Conservation (phyloP, 306 rosid species). For the Prunus mira region DNA sequence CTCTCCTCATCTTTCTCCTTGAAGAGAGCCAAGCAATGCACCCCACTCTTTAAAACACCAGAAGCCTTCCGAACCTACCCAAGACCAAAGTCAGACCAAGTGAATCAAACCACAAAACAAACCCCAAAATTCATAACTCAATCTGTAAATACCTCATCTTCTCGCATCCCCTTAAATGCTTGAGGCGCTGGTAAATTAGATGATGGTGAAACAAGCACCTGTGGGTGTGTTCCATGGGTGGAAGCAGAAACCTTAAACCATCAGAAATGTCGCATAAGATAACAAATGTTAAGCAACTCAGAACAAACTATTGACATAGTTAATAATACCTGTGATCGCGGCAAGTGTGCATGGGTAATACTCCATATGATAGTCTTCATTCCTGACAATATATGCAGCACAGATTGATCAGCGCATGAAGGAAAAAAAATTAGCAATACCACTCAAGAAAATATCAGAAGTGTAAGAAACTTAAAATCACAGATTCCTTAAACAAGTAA, state of each 20-base stretch:
- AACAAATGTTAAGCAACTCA: conserved; percentile 22
- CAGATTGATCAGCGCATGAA: background rate
- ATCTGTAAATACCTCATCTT: conserved; percentile 75
- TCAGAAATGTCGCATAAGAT: conserved; percentile 34
- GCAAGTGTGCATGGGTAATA: conserved; percentile 94
- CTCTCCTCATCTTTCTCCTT: conserved; percentile 98
- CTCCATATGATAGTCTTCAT: conserved; percentile 99
- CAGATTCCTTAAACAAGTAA: background rate
- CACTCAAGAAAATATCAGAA: background rate
- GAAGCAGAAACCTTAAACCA: conserved; percentile 51
- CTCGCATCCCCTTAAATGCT: conserved; percentile 93
- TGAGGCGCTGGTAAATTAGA: conserved; percentile 74
- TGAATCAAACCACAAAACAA: conserved; percentile 20
- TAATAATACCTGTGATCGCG: conserved; percentile 78
- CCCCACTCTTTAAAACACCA: conserved; percentile 95
- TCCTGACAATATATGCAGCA: conserved; percentile 50
- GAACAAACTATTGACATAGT: conserved; percentile 13
- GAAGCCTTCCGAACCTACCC: conserved; percentile 88
- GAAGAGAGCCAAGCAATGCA: conserved; percentile 94
- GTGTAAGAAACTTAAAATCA: background rate
- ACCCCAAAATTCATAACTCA: conserved; percentile 16
- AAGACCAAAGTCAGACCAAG: conserved; percentile 30
- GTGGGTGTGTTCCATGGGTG: conserved; percentile 45
- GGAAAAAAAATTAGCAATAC: background rate
- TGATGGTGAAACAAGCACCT: conserved; percentile 76